Evolutionary conservation across 1,284 basidiomycete genomes (phyloP), one percentile per base, ranked within the genome.

Genomic region (Cryptococcus wingfieldii): DNA sequence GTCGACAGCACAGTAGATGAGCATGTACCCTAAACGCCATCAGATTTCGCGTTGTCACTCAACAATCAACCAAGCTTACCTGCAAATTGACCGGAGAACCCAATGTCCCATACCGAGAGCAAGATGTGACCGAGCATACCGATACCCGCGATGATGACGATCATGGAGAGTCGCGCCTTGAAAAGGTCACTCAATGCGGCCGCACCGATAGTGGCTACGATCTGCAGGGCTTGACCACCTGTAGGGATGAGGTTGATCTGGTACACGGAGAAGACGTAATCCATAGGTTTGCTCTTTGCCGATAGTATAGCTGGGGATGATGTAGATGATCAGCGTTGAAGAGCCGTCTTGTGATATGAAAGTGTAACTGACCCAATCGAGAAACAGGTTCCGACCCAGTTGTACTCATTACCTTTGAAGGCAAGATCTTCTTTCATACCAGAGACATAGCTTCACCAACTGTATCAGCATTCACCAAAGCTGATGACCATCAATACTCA

Each of bases 221-320:
- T 45, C 34, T 56, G 49, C 16, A 56, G 38, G 14, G 54, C 54
- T 46, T 56, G 45, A 27, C 54, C 54, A 9, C 54, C 54, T 1
- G 54, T 56, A 18, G 54, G 54, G 19, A 56, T 56, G 28, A 56
- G 43, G 38, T 56, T 51, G 50, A 56, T 41, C 34, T 56, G 52
- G 44, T 54, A 54, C 10, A 42, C 39, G 12, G 46, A 38, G 18
- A 54, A 54, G n/a, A 38, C 41, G 52, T 54, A 46, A 4, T 38
- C 46, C 16, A 27, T 18, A 14, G 52, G 52, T 10, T 48, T 54
- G 25, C 46, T 48, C 38, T 54, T 54, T 41, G 25, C 52, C 52
- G 19, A 54, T 54, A 9, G 37, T 41, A 37, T 54, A 54, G 16
- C 52, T 54, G 38, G 23, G 18, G 31, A 6, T 8, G 10, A 8